Conservation (phyloP, 2,329 filamentous ascomycete genomes). For the Coccinonectria pachysandricola region DNA sequence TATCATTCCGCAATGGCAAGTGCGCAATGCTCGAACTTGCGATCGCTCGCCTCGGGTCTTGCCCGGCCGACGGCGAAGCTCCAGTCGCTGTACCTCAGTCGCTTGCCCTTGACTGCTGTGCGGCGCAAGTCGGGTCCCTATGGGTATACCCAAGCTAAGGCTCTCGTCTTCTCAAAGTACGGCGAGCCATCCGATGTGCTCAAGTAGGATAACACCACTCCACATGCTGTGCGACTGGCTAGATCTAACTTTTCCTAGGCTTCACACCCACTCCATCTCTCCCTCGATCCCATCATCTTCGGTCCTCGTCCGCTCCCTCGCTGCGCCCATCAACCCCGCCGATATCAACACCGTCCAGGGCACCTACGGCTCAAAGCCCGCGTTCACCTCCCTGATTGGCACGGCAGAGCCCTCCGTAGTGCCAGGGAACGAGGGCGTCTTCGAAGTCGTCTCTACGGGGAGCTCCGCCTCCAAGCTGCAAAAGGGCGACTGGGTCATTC, state of each 20-base stretch:
- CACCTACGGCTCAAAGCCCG: conserved; percentile 79
- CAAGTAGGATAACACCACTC: conserved; percentile 31
- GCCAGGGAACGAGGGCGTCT: conserved; percentile 85
- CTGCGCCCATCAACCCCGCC: conserved; percentile 88
- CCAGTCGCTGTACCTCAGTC: conserved; percentile 7
- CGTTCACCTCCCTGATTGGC: conserved; percentile 65
- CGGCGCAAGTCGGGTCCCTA: conserved; percentile 53
- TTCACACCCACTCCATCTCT: conserved; percentile 69
- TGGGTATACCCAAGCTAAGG: conserved; percentile 76
- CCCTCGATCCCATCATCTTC: conserved; percentile 54
- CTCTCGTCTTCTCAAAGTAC: conserved; percentile 64
- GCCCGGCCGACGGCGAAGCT: conserved; percentile 13
- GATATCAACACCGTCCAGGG: conserved; percentile 98
- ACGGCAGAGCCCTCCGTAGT: conserved; percentile 68
- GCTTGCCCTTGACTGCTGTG: conserved; percentile 18
- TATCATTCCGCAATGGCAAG: conserved; percentile 15
- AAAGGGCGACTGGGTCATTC: conserved; percentile 90
- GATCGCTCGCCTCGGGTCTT: conserved; percentile 12
- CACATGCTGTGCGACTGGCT: neutral
- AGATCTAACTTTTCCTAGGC: conserved; percentile 25
- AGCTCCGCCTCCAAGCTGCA: conserved; percentile 41
- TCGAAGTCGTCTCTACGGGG: conserved; percentile 70
- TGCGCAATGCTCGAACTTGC: conserved; percentile 13
- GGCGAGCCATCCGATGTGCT: conserved; percentile 67
- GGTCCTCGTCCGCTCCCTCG: conserved; percentile 77